Percentiles rank a stretch among this genome's conserved stretches.
Evolutionary conservation across 2,329 filamentous ascomycete species (phyloP).

Genomic region (Esteya vermicola): DNA sequence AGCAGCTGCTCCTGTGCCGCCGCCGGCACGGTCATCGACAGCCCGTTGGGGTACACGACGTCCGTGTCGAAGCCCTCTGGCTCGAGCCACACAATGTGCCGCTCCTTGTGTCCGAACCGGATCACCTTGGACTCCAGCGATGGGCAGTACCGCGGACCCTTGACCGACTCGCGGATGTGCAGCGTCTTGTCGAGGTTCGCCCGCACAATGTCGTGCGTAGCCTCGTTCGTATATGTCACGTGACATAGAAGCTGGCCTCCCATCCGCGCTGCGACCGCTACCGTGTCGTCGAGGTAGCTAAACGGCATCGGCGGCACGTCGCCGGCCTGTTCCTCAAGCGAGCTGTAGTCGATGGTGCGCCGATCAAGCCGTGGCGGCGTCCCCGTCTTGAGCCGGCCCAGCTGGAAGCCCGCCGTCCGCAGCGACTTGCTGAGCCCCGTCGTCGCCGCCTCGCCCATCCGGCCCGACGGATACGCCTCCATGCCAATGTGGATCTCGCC

Average conservation of each 20-base stretch:
- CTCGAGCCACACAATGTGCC: slow-evolving; percentile 91
- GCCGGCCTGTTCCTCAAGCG: slow-evolving; percentile 59
- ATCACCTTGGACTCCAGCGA: slow-evolving; percentile 91
- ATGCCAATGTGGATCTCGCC: slow-evolving; percentile 95
- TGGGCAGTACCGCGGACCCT: slow-evolving; percentile 87
- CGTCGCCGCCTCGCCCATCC: slow-evolving; percentile 88
- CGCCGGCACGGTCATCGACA: slow-evolving; percentile 90
- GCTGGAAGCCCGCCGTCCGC: slow-evolving; percentile 70
- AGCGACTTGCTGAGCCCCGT: slow-evolving; percentile 86
- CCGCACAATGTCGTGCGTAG: slow-evolving; percentile 69
- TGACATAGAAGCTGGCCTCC: slow-evolving; percentile 64
- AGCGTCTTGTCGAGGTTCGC: slow-evolving; percentile 90
- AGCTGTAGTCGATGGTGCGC: slow-evolving; percentile 65
- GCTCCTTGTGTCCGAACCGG: slow-evolving; percentile 64
- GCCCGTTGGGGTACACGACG: slow-evolving; percentile 87
- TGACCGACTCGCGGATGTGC: slow-evolving; percentile 90
- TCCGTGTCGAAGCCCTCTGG: slow-evolving; percentile 87
- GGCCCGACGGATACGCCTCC: slow-evolving; percentile 69
- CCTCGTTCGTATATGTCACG: slow-evolving; percentile 74
- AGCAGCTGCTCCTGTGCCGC: slow-evolving; percentile 76
- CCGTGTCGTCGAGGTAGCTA: slow-evolving; percentile 71
- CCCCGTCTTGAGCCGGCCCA: slow-evolving; percentile 88
- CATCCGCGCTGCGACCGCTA: slow-evolving; percentile 40
- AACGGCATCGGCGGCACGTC: slow-evolving; percentile 83
- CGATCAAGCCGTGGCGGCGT: slow-evolving; percentile 80